Percentiles rank a stretch among this genome's conserved stretches.
Evolutionary conservation across 768 basidiomycete genomes (phyloP).

Genomic region (Tephrocybe sp.): DNA sequence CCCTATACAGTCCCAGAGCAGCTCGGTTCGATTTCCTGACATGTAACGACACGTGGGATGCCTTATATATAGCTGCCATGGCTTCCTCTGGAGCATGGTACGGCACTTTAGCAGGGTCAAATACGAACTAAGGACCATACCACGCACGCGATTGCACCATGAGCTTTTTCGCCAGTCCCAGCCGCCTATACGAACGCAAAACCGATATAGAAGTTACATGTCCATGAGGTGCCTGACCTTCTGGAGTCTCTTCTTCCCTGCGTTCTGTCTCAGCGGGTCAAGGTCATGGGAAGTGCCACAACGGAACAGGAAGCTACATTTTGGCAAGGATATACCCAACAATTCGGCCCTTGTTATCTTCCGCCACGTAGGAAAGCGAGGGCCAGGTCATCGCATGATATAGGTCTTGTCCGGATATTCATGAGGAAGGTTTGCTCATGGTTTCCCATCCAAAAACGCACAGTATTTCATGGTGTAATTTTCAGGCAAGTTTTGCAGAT

Average conservation of each 20-base stretch:
- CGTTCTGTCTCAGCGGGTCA: slow-evolving; percentile 12
- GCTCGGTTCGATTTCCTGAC: slow-evolving; percentile 96
- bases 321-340: slow-evolving; percentile 96
- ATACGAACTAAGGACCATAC: background rate
- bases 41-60: slow-evolving; percentile 87
- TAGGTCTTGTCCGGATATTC: slow-evolving; percentile 53
- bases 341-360: slow-evolving; percentile 85
- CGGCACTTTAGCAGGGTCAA: no score
- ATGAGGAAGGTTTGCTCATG: background rate
- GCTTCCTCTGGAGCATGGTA: slow-evolving; percentile 64
- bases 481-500: slow-evolving; percentile 92
- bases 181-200: slow-evolving; percentile 81
- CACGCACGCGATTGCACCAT: slow-evolving; percentile 91
- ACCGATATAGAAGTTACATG: slow-evolving; percentile 98
- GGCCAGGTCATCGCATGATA: slow-evolving; percentile 98
- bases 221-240: slow-evolving; percentile 75
- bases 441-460: slow-evolving; percentile 27
- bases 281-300: slow-evolving; percentile 4
- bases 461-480: slow-evolving; percentile 88
- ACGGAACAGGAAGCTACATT: slow-evolving; percentile 52
- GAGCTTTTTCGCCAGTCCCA: slow-evolving; percentile 92
- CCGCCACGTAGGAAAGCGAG: slow-evolving; percentile 88
- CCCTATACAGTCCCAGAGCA: slow-evolving; percentile 82
- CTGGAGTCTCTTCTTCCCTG: slow-evolving; percentile 65
- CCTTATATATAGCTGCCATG: slow-evolving; percentile 84